These are phyloP conservation scores for Rhodotorula babjevae DNA, from an alignment of 768 basidiomycete species.

Conservation along the genomic window DNA sequence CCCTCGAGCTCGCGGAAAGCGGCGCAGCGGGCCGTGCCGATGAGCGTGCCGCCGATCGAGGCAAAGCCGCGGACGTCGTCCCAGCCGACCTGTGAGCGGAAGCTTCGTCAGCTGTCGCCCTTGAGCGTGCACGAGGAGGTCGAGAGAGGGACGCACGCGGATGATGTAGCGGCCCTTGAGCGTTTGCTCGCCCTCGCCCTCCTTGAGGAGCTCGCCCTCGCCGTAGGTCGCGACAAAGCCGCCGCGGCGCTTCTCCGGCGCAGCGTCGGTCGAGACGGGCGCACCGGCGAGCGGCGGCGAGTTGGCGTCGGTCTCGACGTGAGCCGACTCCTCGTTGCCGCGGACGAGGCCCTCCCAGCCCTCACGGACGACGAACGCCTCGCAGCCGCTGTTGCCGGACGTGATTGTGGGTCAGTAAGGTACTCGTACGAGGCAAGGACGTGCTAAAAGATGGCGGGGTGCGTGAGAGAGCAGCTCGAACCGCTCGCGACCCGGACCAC, in stretches of 20 bases:
- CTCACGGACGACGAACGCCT: constrained; percentile 92
- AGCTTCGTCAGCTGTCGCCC: neutral
- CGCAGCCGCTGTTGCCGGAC: constrained; percentile 66
- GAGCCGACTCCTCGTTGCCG: constrained; percentile 57
- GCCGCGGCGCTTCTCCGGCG: constrained; percentile 6
- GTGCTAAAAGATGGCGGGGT: too few relatives aligned
- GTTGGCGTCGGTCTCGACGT: constrained; percentile 39
- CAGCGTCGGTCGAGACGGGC: neutral
- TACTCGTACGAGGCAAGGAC: neutral
- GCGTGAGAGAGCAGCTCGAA: too few relatives aligned
- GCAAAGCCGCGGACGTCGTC: constrained; percentile 97
- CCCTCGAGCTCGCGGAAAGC: constrained; percentile 83
- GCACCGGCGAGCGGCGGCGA: constrained; percentile 42
- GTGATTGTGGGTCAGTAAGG: neutral
- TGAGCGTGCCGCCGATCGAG: constrained; percentile 81
- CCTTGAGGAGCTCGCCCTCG: constrained; percentile 52
- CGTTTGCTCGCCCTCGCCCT: constrained; percentile 65
- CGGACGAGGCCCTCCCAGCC: constrained; percentile 96
- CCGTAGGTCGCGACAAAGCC: constrained; percentile 54
- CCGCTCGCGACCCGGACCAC: too few relatives aligned
- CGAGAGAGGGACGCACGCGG: constrained; percentile 46
- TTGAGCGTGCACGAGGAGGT: too few relatives aligned
- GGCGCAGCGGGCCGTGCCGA: constrained; percentile 83
- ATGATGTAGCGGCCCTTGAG: constrained; percentile 91
- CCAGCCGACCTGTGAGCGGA: constrained; percentile 65